Conservation (phyloP, 257 asterid genomes). For the Nicotiana undulata region DNA sequence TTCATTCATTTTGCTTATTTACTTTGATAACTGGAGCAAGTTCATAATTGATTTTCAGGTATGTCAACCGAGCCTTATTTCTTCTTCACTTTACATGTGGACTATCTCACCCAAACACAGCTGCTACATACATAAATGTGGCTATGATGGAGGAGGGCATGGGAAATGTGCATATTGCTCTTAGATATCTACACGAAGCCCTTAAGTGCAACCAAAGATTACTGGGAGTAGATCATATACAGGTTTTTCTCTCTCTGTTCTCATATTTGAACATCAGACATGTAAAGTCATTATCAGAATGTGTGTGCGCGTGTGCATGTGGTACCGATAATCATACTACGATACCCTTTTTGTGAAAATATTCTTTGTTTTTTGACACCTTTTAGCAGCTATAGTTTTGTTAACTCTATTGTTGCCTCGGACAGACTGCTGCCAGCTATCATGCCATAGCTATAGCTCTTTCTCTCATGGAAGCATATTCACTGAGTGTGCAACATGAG, state of each 20-base stretch:
- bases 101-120: constrained; percentile 97
- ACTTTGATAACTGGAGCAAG: background rate
- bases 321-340: background rate
- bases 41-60: constrained; percentile 39
- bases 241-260: constrained; percentile 51
- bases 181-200: constrained; percentile 97
- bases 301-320: background rate
- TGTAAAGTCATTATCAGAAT: background rate
- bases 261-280: constrained; percentile 2
- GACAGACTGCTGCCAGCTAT: constrained; percentile 99
- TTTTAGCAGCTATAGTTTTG: constrained; percentile 8
- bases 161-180: constrained; percentile 99
- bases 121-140: constrained; percentile 95
- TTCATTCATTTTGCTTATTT: background rate
- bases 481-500: constrained; percentile 97
- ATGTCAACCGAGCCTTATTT: constrained; percentile 93
- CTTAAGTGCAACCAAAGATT: constrained; percentile 88
- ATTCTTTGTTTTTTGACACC: constrained; percentile 16
- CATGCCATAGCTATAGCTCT: constrained; percentile 99
- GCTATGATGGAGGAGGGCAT: constrained; percentile 99
- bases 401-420: constrained; percentile 19
- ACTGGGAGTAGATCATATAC: constrained; percentile 95
- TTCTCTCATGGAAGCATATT: constrained; percentile 97
- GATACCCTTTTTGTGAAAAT: constrained; percentile 7
- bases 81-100: constrained; percentile 98